These are phyloP conservation scores for Globisporangium paddicum DNA, from an alignment of 352 stramenopile species.

Conservation along the genomic window DNA sequence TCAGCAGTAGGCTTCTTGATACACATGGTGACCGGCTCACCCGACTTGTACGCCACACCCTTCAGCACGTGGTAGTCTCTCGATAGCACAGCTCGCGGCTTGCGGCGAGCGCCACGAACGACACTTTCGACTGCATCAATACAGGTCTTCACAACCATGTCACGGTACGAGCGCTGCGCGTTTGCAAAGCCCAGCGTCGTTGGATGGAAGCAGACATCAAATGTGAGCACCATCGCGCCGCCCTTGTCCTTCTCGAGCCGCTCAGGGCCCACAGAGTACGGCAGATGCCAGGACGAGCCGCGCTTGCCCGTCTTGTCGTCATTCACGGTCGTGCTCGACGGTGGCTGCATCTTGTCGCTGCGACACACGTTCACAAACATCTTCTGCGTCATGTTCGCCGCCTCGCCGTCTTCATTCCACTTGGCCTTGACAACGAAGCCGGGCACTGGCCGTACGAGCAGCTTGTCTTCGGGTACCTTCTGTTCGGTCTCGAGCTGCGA, in stretches of 20 bases:
- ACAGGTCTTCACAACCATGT: constrained; percentile 87
- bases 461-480: constrained; percentile 83
- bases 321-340: constrained; percentile 45
- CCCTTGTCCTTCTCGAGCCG: constrained; percentile 88
- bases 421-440: constrained; percentile 92
- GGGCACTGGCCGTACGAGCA: constrained; percentile 74
- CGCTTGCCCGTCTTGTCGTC: constrained; percentile 14
- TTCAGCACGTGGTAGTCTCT: constrained; percentile 81
- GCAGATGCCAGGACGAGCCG: constrained; percentile 84
- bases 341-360: constrained; percentile 76
- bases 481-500: constrained; percentile 86
- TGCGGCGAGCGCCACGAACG: constrained; percentile 36
- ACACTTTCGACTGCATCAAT: constrained; percentile 76
- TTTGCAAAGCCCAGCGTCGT: constrained; percentile 68
- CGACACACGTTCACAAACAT: constrained; percentile 94
- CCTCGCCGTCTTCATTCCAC: constrained; percentile 19
- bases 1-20: constrained; percentile 25
- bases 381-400: constrained; percentile 32
- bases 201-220: constrained; percentile 93
- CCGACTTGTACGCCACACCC: constrained; percentile 84
- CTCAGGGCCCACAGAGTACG: constrained; percentile 88
- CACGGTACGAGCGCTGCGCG: constrained; percentile 51
- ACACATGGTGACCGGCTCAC: constrained; percentile 74
- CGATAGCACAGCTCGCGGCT: constrained; percentile 17
- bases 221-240: constrained; percentile 61